These are phyloP conservation scores for Fusarium secorum DNA, from an alignment of 2,329 filamentous ascomycete genomes.

Conservation along the genomic window DNA sequence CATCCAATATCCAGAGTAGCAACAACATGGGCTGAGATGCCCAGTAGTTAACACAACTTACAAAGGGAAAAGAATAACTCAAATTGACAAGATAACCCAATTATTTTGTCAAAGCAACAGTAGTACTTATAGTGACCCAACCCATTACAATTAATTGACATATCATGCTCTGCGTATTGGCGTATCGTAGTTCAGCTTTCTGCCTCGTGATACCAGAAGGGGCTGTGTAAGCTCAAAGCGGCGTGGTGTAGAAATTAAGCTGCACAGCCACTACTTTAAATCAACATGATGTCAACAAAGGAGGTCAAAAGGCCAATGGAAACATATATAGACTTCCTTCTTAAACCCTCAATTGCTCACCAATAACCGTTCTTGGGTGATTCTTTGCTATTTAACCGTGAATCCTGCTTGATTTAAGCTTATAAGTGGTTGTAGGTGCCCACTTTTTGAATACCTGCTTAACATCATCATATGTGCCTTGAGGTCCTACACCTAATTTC, in stretches of 20 bases:
- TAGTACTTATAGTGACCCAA: not conserved
- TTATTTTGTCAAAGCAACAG: not conserved
- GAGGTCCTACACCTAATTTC: not conserved
- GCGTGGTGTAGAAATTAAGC: slow-evolving; percentile 15
- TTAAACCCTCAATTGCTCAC: not conserved
- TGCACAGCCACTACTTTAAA: slow-evolving; percentile 29
- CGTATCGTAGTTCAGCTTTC: not conserved
- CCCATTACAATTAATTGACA: not conserved
- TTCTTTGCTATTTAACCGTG: not conserved
- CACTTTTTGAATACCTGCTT: slow-evolving; percentile 23
- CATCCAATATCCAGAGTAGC: not conserved
- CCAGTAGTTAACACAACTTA: not conserved
- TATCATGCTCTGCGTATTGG: not conserved
- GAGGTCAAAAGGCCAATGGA: not conserved
- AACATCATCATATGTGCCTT: slow-evolving; percentile 16
- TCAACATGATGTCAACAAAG: slow-evolving; percentile 9
- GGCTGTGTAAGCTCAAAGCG: slow-evolving; percentile 29
- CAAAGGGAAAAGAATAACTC: not conserved
- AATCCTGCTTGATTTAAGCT: slow-evolving; percentile 9
- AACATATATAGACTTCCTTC: not conserved
- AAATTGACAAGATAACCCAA: not conserved
- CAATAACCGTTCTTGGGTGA: not conserved
- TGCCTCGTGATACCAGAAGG: not conserved
- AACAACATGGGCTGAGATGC: not conserved
- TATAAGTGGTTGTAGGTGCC: slow-evolving; percentile 27